Percentiles rank a stretch among this genome's conserved stretches.
Conservation (phyloP, 352 stramenopile species). For the Blastocystis sp. region DNA sequence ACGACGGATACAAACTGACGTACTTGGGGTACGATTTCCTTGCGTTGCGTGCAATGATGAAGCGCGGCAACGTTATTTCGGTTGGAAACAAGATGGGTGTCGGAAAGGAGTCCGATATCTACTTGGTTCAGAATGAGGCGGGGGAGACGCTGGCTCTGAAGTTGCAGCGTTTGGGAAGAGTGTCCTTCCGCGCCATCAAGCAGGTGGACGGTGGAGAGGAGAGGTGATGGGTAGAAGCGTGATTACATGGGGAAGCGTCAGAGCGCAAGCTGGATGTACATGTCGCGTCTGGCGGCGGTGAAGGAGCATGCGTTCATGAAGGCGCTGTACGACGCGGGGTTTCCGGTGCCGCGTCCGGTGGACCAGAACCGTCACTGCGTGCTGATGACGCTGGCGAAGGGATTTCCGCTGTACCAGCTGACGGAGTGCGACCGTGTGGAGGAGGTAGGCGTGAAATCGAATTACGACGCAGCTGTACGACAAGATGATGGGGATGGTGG, state of each 20-base stretch:
- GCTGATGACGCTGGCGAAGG: conserved; percentile 86
- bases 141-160: conserved; percentile 94
- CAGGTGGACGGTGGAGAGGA: conserved; percentile 59
- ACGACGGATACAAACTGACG: conserved; percentile 81
- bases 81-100: conserved; percentile 86
- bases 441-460: conserved; percentile 63
- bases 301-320: conserved; percentile 99
- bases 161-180: conserved; percentile 95
- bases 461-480: conserved; percentile 67
- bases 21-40: conserved; percentile 98
- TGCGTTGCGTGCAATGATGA: conserved; percentile 84
- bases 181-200: conserved; percentile 89
- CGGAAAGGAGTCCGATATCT: conserved; percentile 98
- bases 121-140: conserved; percentile 72
- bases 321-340: conserved; percentile 83
- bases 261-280: conserved; percentile 93
- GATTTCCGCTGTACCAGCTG: conserved; percentile 86
- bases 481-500: conserved; percentile 83
- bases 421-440: conserved; percentile 63
- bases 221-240: conserved; percentile 74
- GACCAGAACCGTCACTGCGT: conserved; percentile 93
- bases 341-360: conserved; percentile 89
- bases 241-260: conserved; percentile 90
- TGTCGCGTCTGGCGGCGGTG: conserved; percentile 89
- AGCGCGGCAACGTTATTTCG: conserved; percentile 77